These are phyloP conservation scores for Fusarium pseudoanthophilum DNA, from an alignment of 2,329 filamentous ascomycete genomes.

Conservation along the genomic window DNA sequence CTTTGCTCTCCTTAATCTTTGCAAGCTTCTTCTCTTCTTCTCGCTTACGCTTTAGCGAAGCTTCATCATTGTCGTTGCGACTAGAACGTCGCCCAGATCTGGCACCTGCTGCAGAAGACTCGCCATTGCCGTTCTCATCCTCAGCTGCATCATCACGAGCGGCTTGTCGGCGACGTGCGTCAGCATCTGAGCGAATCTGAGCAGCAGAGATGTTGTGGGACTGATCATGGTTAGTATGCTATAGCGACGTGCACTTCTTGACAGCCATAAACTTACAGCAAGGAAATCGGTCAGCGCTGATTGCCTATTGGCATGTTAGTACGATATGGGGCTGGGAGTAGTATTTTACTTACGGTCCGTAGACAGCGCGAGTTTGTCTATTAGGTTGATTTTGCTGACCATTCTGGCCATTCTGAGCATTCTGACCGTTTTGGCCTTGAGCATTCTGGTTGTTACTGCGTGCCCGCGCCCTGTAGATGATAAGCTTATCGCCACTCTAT, in stretches of 20 bases:
- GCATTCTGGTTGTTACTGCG: slow-evolving; percentile 28
- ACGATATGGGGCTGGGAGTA: neutral
- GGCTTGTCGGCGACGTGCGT: slow-evolving; percentile 58
- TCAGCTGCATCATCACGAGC: slow-evolving; percentile 31
- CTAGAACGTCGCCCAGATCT: slow-evolving; percentile 44
- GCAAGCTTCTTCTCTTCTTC: slow-evolving; percentile 63
- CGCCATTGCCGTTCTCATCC: slow-evolving; percentile 40
- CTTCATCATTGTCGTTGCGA: slow-evolving; percentile 41
- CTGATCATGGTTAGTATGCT: slow-evolving; percentile 51
- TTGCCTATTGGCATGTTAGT: slow-evolving; percentile 49
- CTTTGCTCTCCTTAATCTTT: slow-evolving; percentile 72
- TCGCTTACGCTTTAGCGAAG: slow-evolving; percentile 52
- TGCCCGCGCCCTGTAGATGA: slow-evolving; percentile 36
- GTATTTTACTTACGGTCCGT: slow-evolving; percentile 50
- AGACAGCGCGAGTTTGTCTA: slow-evolving; percentile 50
- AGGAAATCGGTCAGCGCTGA: slow-evolving; percentile 66
- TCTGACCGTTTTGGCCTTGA: slow-evolving; percentile 24
- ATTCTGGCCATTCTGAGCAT: slow-evolving; percentile 10
- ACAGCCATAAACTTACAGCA: slow-evolving; percentile 51
- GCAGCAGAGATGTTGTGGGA: slow-evolving; percentile 77
- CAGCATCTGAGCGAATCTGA: slow-evolving; percentile 63
- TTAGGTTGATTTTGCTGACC: slow-evolving; percentile 20
- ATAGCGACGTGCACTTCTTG: neutral
- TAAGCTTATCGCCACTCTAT: slow-evolving; percentile 20
- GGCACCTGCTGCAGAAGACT: slow-evolving; percentile 28